Base-by-base conservation (phyloP, 1,139 yeast species). In the Yamadazyma aaseri region DNA sequence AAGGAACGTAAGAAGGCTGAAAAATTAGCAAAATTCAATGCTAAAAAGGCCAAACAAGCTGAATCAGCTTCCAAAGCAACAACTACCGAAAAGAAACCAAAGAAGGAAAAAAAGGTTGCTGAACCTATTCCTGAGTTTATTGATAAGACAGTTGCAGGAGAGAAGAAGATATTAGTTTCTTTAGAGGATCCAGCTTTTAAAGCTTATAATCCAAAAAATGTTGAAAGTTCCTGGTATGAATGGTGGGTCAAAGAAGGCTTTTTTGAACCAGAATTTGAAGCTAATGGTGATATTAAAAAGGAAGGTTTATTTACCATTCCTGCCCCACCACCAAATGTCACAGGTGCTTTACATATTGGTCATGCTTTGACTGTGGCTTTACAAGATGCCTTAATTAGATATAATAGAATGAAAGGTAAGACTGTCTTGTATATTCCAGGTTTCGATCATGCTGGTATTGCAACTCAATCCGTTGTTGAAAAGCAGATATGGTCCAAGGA, bases 371-470 rank as follows among this genome's bases (percentile, higher is more conserved):
- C 98, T 14, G 87, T 90, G 44, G 73, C 97, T 29, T 85, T 92
- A 56, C 99, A 92, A 69, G 99, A 92, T 62, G 65, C 97, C 24
- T 76, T 92, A 57, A 81, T 89, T 46, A 80, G 99, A 65, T 92
- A 78, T 73, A 80, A 94, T 72, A 84, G 98, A 72, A 92, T 92
- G 98, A 83, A 82, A 65, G 98, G 98, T 36, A 86, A 86, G 65
- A 89, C 97, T 33, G 90, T 92, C 14, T 71, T 92, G 45, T 94
- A 85, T 63, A 63, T 92, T 44, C 98, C 98, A 33, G 99, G 99
- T 28, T 92, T 92, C 55, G 98, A 92, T 63, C 99, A 92, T 58
- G 98, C 98, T 18, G 99, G 99, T 74, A 90, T 92, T 63, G 95
- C 97, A 30, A 94, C 98, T 14, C 99, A 92, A 64, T 86, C 97